A percentile compares a stretch with the other conserved stretches of the same genome.
phyloP scores from a whole-genome alignment of 139 green algal species.

The Chlorella sp. region DNA sequence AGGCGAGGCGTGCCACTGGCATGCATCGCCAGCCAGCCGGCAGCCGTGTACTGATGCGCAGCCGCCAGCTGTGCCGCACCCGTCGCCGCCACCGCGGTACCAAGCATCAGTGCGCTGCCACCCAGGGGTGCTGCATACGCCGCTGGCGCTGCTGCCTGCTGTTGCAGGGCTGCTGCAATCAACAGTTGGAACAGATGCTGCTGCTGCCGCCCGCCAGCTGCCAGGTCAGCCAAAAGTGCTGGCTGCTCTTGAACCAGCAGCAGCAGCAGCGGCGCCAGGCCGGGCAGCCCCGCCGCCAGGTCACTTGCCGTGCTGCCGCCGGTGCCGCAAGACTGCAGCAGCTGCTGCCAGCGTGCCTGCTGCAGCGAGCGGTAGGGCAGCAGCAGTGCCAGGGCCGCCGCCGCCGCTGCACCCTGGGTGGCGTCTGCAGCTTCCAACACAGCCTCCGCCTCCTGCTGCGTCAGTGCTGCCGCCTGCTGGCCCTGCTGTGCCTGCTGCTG shows the following conservation, averaged over 20 bases:
- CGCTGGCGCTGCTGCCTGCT: background rate
- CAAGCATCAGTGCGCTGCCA: background rate
- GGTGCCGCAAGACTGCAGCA: background rate
- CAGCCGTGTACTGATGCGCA: constrained; percentile 23
- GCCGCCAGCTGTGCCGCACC: constrained; percentile 30
- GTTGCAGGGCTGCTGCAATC: background rate
- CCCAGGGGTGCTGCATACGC: background rate
- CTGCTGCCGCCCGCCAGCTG: background rate
- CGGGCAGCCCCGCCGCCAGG: constrained; percentile 3
- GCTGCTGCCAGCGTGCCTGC: background rate
- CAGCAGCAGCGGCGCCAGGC: background rate
- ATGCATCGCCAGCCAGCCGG: constrained; percentile 37
- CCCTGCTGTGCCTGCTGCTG: background rate
- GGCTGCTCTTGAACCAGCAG: background rate
- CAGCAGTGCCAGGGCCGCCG: constrained; percentile 19
- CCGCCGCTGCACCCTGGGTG: constrained; percentile 17
- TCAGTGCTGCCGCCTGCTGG: background rate
- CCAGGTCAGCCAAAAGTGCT: background rate
- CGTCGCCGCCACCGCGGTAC: background rate
- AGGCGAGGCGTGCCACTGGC: constrained; percentile 4
- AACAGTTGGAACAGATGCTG: constrained; percentile 11
- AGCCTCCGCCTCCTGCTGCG: background rate
- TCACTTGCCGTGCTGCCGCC: background rate
- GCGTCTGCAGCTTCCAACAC: constrained; percentile 24
- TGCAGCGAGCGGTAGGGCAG: background rate